Percentiles rank a stretch among this genome's conserved stretches.
phyloP scores from a whole-genome alignment of 129 eudicot species.

The carrot (Daucus carota) region DH1_v3.0 NC_030382.2:52487501-52488000 shows the following conservation, averaged over 20 bases:
- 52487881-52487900: background rate
- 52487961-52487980: conserved; percentile 1
- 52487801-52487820: background rate
- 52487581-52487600: conserved; percentile 22
- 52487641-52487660: conserved; percentile 36
- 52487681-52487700: background rate
- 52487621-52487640: conserved; percentile 55
- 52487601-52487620: conserved; percentile 34
- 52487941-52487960: background rate
- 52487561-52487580: conserved; percentile 22
- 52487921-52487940: no score
- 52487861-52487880: background rate
- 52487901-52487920: no score
- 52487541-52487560: conserved; percentile 32
- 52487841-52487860: background rate
- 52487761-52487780: background rate
- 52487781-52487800: background rate
- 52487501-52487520: conserved; percentile 45
- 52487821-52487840: background rate
- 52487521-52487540: conserved; percentile 52
- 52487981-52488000: background rate
- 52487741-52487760: background rate
- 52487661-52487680: conserved; percentile 22
- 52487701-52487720: background rate
- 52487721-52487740: background rate